Conservation (phyloP, 176 grass and related monocot species). For the Aechmea fasciata region DNA sequence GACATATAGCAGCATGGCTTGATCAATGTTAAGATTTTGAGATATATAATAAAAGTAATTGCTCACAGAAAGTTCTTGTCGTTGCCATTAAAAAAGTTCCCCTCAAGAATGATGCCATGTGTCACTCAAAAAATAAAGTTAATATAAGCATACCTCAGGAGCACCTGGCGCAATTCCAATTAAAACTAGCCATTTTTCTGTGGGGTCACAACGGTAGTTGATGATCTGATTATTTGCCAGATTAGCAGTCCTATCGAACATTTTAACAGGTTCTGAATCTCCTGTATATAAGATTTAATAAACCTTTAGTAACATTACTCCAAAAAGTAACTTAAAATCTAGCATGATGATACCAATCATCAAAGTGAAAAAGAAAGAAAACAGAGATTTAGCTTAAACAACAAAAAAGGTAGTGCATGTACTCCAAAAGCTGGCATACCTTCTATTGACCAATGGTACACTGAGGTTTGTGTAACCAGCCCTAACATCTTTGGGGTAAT, state of each 20-base stretch:
- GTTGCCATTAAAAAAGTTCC: no score
- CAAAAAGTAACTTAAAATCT: neutral
- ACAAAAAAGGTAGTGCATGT: neutral
- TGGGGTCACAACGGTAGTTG: constrained; percentile 77
- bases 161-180: constrained; percentile 92
- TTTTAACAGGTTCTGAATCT: constrained; percentile 80
- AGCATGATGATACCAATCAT: neutral
- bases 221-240: constrained; percentile 93
- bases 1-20: no score
- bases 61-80: no score
- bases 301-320: constrained; percentile 1
- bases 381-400: no score
- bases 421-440: constrained; percentile 21
- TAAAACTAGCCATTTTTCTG: constrained; percentile 90
- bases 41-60: no score
- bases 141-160: constrained; percentile 45
- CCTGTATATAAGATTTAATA: constrained; percentile 31
- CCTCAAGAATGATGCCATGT: neutral
- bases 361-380: neutral
- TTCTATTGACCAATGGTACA: constrained; percentile 98
- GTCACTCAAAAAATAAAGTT: neutral
- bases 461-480: constrained; percentile 57
- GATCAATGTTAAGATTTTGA: no score
- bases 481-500: constrained; percentile 70
- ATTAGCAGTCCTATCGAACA: constrained; percentile 95